Conservation (phyloP, 768 basidiomycete genomes). For the Steccherinum ochraceum region DNA sequence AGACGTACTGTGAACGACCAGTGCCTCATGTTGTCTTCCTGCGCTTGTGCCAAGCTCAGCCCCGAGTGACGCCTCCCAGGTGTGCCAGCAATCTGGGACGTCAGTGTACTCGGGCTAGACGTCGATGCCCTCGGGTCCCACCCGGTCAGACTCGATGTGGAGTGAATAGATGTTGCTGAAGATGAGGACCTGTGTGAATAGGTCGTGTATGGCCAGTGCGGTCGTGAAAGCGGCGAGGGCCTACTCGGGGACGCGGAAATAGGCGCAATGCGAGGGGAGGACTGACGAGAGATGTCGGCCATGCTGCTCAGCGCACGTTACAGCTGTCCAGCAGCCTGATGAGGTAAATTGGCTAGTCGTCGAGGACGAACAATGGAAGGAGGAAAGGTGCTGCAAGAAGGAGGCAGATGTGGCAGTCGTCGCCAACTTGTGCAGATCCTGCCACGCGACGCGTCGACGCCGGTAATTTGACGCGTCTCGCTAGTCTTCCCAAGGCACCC, state of each 20-base stretch:
- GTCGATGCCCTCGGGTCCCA: constrained; percentile 25
- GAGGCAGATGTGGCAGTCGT: not conserved
- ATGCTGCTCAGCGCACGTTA: too few relatives aligned
- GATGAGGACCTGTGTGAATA: constrained; percentile 28
- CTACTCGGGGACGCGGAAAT: constrained; percentile 37
- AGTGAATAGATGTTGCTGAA: constrained; percentile 24
- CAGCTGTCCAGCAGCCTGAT: too few relatives aligned
- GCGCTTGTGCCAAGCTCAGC: constrained; percentile 14
- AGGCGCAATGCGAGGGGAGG: constrained; percentile 8
- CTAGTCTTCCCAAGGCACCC: too few relatives aligned
- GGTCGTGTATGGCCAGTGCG: constrained; percentile 54
- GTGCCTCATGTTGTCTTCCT: constrained; percentile 48
- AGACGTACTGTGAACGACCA: constrained; percentile 56
- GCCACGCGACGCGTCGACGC: not conserved
- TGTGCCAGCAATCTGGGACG: constrained; percentile 10
- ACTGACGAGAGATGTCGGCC: constrained; percentile 11
- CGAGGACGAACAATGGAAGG: too few relatives aligned
- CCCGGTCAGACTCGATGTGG: constrained; percentile 15
- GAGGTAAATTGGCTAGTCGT: too few relatives aligned
- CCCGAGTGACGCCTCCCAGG: constrained; percentile 6
- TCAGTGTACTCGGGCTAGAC: constrained; percentile 16
- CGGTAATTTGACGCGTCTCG: not conserved
- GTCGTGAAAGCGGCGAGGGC: constrained; percentile 41
- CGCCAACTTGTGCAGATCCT: not conserved
- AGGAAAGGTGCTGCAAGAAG: too few relatives aligned